These are phyloP conservation scores for Talaromyces sp. DNA, from an alignment of 2,329 filamentous ascomycete species.

Conservation along the genomic window DNA sequence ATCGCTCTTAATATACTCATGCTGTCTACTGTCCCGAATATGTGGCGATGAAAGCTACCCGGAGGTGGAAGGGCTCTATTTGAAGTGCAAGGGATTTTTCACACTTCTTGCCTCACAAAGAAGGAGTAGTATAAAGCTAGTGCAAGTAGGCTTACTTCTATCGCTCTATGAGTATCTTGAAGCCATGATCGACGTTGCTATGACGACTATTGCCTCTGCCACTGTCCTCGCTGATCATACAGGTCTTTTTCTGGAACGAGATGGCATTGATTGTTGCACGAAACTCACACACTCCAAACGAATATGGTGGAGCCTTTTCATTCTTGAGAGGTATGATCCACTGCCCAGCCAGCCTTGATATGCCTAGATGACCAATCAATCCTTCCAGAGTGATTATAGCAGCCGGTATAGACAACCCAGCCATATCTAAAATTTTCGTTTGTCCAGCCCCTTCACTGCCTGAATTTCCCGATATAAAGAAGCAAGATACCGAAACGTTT, in stretches of 20 bases:
- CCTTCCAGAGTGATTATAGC: slow-evolving; percentile 1
- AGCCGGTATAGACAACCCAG: neutral
- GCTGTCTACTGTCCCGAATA: slow-evolving; percentile 7
- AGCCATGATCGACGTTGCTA: neutral
- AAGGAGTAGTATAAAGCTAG: slow-evolving; percentile 3
- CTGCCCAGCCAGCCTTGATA: neutral
- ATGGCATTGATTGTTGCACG: neutral
- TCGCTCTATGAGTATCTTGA: slow-evolving; percentile 7
- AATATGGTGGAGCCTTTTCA: slow-evolving; percentile 6
- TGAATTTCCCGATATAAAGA: neutral
- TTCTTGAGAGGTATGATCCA: slow-evolving; percentile 5
- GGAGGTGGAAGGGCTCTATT: neutral
- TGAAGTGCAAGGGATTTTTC: slow-evolving; percentile 4
- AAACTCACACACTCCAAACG: neutral
- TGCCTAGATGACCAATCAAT: neutral
- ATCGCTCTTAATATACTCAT: slow-evolving; percentile 3
- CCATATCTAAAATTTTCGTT: neutral
- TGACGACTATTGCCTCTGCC: slow-evolving; percentile 6
- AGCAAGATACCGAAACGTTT: neutral
- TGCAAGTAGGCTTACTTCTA: slow-evolving; percentile 8
- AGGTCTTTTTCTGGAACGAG: slow-evolving; percentile 2
- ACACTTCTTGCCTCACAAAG: slow-evolving; percentile 3
- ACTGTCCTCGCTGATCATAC: neutral
- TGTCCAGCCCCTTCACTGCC: neutral
- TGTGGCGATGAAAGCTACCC: neutral